Percentiles rank a stretch among this genome's conserved stretches.
Evolutionary conservation across 805 yeast genomes (phyloP).

Genomic region (Lipomyces mesembrius): DNA sequence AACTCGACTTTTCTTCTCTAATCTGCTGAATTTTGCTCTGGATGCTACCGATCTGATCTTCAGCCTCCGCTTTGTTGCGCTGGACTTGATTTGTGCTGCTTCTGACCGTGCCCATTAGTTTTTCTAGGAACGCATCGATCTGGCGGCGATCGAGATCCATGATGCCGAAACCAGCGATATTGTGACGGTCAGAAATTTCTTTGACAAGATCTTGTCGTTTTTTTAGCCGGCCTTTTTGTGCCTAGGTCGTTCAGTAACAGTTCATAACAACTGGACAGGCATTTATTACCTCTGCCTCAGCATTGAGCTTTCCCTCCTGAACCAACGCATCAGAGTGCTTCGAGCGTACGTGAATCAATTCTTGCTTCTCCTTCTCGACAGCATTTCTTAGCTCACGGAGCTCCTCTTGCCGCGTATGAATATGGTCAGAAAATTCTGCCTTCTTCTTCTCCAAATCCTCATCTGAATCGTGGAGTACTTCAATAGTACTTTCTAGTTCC

Average conservation of each 20-base stretch:
- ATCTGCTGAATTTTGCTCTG: constrained; percentile 38
- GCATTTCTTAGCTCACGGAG: constrained; percentile 41
- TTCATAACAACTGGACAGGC: background rate
- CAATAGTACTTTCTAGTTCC: constrained; percentile 56
- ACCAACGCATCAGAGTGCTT: constrained; percentile 50
- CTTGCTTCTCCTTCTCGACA: constrained; percentile 40
- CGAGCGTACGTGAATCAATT: constrained; percentile 44
- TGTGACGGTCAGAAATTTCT: constrained; percentile 14
- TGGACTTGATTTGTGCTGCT: constrained; percentile 22
- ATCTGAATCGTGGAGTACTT: constrained; percentile 52
- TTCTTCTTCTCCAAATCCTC: constrained; percentile 50
- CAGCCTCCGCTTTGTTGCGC: constrained; percentile 38
- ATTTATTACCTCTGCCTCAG: constrained; percentile 44
- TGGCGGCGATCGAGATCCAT: constrained; percentile 18
- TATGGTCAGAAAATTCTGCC: constrained; percentile 49
- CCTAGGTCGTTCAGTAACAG: background rate
- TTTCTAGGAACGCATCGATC: constrained; percentile 19
- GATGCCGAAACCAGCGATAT: constrained; percentile 27
- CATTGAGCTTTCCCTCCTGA: constrained; percentile 60
- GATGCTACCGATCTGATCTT: constrained; percentile 43
- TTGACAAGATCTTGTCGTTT: constrained; percentile 30
- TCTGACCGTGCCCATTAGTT: constrained; percentile 8
- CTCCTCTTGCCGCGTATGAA: constrained; percentile 38
- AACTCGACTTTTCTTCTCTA: constrained; percentile 39
- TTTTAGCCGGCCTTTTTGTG: constrained; percentile 26